Evolutionary conservation across 2,329 filamentous ascomycete genomes (phyloP).

Genomic region (Macroventuria anomochaeta): DNA sequence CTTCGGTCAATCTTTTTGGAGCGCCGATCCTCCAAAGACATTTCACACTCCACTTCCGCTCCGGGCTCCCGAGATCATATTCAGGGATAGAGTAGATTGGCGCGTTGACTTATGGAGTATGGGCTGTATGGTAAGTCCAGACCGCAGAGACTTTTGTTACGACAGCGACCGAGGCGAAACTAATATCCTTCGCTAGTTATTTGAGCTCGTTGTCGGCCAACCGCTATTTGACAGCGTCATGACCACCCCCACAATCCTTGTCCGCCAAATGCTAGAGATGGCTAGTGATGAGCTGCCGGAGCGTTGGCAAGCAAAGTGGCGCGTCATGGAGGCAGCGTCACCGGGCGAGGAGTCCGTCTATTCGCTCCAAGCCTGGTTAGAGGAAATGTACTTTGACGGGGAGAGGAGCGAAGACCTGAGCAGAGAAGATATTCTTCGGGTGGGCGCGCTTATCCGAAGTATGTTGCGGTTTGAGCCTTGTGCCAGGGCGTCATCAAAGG

Average conservation of each 20-base stretch:
- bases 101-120: slow-evolving; percentile 50
- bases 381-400: slow-evolving; percentile 49
- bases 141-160: background rate
- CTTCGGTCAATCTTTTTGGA: slow-evolving; percentile 49
- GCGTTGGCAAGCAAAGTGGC: slow-evolving; percentile 41
- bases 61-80: slow-evolving; percentile 50
- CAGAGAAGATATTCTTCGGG: slow-evolving; percentile 24
- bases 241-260: slow-evolving; percentile 41
- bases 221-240: slow-evolving; percentile 50
- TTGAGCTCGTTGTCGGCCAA: slow-evolving; percentile 50
- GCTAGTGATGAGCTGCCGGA: slow-evolving; percentile 44
- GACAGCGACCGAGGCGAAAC: background rate
- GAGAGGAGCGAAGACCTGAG: slow-evolving; percentile 25
- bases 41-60: slow-evolving; percentile 47
- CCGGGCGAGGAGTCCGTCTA: slow-evolving; percentile 20
- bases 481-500: slow-evolving; percentile 21
- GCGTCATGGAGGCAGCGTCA: slow-evolving; percentile 28
- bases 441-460: slow-evolving; percentile 24
- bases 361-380: slow-evolving; percentile 46
- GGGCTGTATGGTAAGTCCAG: slow-evolving; percentile 45
- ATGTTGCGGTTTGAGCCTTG: slow-evolving; percentile 30
- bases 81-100: slow-evolving; percentile 45
- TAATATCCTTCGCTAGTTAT: slow-evolving; percentile 40
- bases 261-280: slow-evolving; percentile 48
- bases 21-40: slow-evolving; percentile 25